phyloP scores from a whole-genome alignment of 306 rosid species.

The Boehmeria nivea region DNA sequence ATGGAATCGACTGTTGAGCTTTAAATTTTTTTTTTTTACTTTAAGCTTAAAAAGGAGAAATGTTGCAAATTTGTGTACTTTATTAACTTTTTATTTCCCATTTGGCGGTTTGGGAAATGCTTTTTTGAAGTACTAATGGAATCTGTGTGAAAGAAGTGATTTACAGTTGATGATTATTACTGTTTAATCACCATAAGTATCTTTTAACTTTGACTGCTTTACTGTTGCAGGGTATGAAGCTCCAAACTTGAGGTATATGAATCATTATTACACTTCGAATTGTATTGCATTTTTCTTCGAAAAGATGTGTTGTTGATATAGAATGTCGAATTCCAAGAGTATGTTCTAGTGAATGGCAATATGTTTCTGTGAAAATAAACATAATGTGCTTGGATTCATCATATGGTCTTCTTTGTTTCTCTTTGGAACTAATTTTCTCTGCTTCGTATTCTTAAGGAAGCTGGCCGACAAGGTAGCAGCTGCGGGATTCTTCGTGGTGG shows the following conservation, averaged over 20 bases:
- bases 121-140: too few species aligned
- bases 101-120: too few species aligned
- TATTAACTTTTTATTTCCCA: too few species aligned
- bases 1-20: too few species aligned
- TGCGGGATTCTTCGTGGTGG: constrained; percentile 65
- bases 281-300: not conserved
- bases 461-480: constrained; percentile 79
- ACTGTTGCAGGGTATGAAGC: constrained; percentile 60
- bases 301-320: not conserved
- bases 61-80: too few species aligned
- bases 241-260: constrained; percentile 61
- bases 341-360: too few species aligned
- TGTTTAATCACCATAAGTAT: too few species aligned
- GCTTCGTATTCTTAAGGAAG: constrained; percentile 42
- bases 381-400: not conserved
- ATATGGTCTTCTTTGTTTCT: not conserved
- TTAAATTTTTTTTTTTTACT: too few species aligned
- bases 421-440: constrained; percentile 3
- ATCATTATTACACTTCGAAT: not conserved
- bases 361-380: not conserved
- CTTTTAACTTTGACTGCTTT: too few species aligned
- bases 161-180: too few species aligned
- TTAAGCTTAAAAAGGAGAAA: too few species aligned
- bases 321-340: not conserved
- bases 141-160: too few species aligned